Percentiles rank a stretch among this genome's conserved stretches.
These are phyloP conservation scores for Cajanus cajan DNA, from an alignment of 306 rosid species.

Conservation along the genomic window DNA sequence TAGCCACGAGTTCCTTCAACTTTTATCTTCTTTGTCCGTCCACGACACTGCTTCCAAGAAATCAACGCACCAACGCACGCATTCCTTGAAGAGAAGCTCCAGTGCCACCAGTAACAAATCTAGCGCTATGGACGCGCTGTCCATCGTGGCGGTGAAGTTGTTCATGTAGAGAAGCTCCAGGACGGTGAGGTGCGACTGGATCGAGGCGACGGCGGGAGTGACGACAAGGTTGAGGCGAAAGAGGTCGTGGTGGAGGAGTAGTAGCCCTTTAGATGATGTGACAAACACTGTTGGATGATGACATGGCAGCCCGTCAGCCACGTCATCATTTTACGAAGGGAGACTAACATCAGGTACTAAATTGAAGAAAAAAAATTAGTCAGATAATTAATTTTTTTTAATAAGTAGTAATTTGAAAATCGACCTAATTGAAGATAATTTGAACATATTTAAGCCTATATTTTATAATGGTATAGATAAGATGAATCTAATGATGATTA, in stretches of 20 bases:
- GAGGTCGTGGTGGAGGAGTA: neutral
- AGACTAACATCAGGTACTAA: no score
- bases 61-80: constrained; percentile 64
- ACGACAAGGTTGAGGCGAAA: constrained; percentile 54
- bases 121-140: constrained; percentile 55
- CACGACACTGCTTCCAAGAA: constrained; percentile 92
- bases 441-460: no score
- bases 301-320: no score
- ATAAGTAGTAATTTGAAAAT: no score
- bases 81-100: constrained; percentile 77
- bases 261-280: no score
- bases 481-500: no score
- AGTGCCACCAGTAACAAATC: constrained; percentile 81
- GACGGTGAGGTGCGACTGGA: constrained; percentile 55
- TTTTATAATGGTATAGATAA: no score
- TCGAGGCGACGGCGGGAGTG: constrained; percentile 39
- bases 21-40: constrained; percentile 79
- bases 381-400: no score
- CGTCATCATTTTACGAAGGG: no score
- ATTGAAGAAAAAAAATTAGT: no score
- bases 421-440: no score
- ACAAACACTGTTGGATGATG: no score
- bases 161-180: constrained; percentile 65
- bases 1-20: constrained; percentile 70
- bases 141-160: constrained; percentile 48